Percentiles rank a stretch among this genome's conserved stretches.
phyloP scores from a whole-genome alignment of 129 eudicot species.

The Arctium minus region DNA sequence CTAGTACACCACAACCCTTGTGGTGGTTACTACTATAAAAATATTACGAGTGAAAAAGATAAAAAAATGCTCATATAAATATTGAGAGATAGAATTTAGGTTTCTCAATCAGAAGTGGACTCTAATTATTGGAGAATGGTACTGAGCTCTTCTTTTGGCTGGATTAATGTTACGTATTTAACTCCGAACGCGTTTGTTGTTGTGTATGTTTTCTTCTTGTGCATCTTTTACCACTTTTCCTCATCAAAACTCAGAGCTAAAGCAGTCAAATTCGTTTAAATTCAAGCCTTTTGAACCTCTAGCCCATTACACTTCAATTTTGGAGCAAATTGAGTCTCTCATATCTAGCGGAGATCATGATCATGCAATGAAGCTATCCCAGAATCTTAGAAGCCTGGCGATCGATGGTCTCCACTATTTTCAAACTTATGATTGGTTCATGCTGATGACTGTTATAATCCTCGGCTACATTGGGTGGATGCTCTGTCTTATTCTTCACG shows the following conservation, averaged over 20 bases:
- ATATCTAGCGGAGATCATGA: constrained; percentile 55
- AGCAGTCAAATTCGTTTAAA: constrained; percentile 62
- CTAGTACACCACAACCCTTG: no score
- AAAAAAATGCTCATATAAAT: background rate
- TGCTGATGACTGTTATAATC: constrained; percentile 85
- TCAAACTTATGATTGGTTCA: constrained; percentile 98
- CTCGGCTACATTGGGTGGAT: constrained; percentile 98
- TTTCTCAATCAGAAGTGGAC: background rate
- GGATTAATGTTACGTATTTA: background rate
- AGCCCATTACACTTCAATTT: constrained; percentile 41
- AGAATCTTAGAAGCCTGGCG: constrained; percentile 76
- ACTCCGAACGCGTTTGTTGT: background rate
- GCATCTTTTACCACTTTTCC: constrained; percentile 33
- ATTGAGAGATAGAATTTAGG: background rate
- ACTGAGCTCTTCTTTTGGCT: background rate
- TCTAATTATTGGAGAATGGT: background rate
- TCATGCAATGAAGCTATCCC: constrained; percentile 68
- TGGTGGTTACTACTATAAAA: background rate
- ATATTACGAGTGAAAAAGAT: background rate
- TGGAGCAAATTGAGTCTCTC: constrained; percentile 67
- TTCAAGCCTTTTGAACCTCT: constrained; percentile 88
- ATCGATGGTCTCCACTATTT: constrained; percentile 89
- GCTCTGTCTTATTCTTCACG: constrained; percentile 76
- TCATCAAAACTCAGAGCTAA: constrained; percentile 55
- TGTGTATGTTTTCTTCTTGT: background rate